Evolutionary conservation across 2,329 filamentous ascomycete genomes (phyloP), one percentile per base, ranked within the genome.

Genomic region (Endoconidiophora laricicola): DNA sequence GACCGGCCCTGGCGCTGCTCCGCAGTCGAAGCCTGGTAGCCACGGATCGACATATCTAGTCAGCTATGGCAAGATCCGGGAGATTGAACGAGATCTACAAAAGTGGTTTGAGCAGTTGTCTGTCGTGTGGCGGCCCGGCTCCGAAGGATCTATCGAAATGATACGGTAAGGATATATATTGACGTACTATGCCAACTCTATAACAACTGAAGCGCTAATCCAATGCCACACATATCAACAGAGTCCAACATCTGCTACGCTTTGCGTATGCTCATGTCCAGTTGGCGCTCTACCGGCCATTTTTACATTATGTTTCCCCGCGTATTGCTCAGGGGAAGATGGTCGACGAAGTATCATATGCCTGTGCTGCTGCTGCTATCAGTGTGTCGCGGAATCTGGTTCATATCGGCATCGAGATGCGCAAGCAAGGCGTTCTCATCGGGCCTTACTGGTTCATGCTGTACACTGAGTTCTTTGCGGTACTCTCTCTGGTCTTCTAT

Each of bases 381-480:
- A 79, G 72, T 53, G 70, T 87, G 10, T 76, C 74, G 7, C 69
- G 72, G 3, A 83, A 90, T 58, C 85, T 91, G 54, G 76, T 91
- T 33, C 83, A 88, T 58, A 86, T 90, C 52, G 82, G 81, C 3
- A 73, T 78, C 20, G 81, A 87, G 58, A 88, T 88, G 68, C 79
- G 82, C 56, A 81, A 79, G 60, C 76, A 81, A 58, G 76, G 80
- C 3, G 69, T 86, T 5, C 68, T 91, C n/a, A 81, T 82, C 54
- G 86, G 85, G 1, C 82, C 84, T 0, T 88, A 86, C 62, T 91
- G 85, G 85, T 90, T 90, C 60, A 83, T 84, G 56, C 77, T 90
- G 60, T 90, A 86, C 60, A 86, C 83, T 2, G 82, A 84, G 14
- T 88, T 86, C 65, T 88, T 87, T 60, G 80, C 83, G 12, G 82